Evolutionary conservation across 768 basidiomycete genomes (phyloP).

Genomic region (Tricholoma saponaceum): DNA sequence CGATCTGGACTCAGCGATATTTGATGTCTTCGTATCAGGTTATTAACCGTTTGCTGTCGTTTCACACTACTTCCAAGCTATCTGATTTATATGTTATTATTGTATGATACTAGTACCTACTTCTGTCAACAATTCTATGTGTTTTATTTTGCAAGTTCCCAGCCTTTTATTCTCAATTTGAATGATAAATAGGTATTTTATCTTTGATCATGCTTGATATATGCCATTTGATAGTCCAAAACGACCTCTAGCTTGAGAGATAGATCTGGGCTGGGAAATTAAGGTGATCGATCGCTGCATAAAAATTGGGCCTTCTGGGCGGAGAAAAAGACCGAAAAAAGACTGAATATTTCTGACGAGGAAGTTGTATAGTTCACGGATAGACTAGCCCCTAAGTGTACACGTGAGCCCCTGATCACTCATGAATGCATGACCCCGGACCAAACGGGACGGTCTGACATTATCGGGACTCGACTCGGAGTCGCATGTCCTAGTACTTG

Average conservation of each 20-base stretch:
- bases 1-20: background rate
- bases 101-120: constrained; percentile 8
- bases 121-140: constrained; percentile 1
- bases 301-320: too few species aligned
- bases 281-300: too few species aligned
- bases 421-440: background rate
- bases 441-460: background rate
- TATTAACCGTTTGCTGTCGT: constrained; percentile 13
- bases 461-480: background rate
- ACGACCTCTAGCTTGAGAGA: too few species aligned
- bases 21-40: constrained; percentile 1
- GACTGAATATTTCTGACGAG: too few species aligned
- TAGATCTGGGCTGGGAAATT: too few species aligned
- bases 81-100: constrained; percentile 19
- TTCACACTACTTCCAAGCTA: constrained; percentile 13
- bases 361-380: too few species aligned
- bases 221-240: too few species aligned
- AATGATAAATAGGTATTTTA: background rate
- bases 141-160: background rate
- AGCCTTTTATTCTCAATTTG: background rate
- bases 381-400: background rate
- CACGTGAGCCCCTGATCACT: background rate
- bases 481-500: constrained; percentile 13
- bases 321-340: too few species aligned
- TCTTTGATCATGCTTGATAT: too few species aligned